Evolutionary conservation across 768 basidiomycete genomes (phyloP).

Genomic region (Atractiella rhizophila): DNA sequence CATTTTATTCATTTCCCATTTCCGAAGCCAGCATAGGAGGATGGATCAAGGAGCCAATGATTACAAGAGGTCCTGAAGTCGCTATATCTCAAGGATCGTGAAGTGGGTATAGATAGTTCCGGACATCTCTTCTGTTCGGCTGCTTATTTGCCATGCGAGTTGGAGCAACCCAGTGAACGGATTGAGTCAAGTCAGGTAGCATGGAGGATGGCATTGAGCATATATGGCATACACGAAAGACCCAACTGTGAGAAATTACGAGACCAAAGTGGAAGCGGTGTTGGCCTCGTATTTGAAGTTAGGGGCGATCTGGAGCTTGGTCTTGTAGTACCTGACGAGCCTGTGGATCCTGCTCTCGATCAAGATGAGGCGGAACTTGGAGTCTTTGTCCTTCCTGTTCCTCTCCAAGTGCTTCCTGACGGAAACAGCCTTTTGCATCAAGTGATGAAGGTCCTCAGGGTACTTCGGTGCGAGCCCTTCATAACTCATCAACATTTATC

Average conservation of each 20-base stretch:
- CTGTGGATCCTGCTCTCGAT: constrained; percentile 98
- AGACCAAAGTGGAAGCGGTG: constrained; percentile 44
- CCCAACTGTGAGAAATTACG: constrained; percentile 12
- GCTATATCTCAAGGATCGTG: too few species aligned
- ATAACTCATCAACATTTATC: background rate
- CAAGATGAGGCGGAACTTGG: constrained; percentile 83
- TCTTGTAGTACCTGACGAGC: constrained; percentile 81
- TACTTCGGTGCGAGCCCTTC: constrained; percentile 83
- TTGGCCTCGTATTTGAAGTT: constrained; percentile 97
- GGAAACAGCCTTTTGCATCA: constrained; percentile 98
- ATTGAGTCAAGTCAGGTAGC: too few species aligned
- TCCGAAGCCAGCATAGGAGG: too few species aligned
- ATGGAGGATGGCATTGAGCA: background rate
- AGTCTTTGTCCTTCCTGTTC: constrained; percentile 96
- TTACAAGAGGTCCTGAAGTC: too few species aligned
- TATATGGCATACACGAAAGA: too few species aligned
- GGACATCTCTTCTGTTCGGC: too few species aligned
- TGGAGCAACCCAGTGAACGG: too few species aligned
- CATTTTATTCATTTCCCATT: too few species aligned
- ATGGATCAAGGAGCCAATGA: too few species aligned
- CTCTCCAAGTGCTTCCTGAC: constrained; percentile 95
- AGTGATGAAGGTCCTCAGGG: constrained; percentile 97
- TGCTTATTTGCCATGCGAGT: too few species aligned
- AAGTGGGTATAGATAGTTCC: too few species aligned
- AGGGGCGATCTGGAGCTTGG: constrained; percentile 87